Evolutionary conservation across 2,329 filamentous ascomycete genomes (phyloP), one percentile per base, ranked within the genome.

Genomic region (Colletotrichum neosansevieriae): DNA sequence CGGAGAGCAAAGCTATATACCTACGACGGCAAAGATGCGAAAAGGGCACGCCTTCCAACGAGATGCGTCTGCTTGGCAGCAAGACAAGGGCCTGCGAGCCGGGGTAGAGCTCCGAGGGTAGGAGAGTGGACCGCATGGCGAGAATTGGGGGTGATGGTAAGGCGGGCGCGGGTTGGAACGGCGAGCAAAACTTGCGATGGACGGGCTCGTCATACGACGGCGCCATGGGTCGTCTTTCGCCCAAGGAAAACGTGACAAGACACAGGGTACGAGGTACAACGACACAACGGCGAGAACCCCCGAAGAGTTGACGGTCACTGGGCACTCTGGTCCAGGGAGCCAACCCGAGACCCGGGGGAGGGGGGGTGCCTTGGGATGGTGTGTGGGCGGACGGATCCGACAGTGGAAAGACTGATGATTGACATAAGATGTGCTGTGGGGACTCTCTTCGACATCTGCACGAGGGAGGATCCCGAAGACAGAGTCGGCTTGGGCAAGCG

Each of bases 321-420:
- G 36, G 36, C 36, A 34, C 54, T 11, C 15, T 19, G 15, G 15
- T 15, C n/a, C 29, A 54, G 29, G 29, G 29, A 29, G 29, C 29
- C 29, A 29, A 29, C 6, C 29, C 29, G 29, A 34, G 44, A 24
- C 5, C 44, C 60, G 4, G 42, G 50, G 49, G 38, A 29, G 21
- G 21, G 24, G 34, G 21, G 56, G 19, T 29, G 36, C 17, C 44
- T 34, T 42, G 54, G 56, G n/a, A 45, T 68, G 65, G 65, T 64
- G n/a, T n/a, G 54, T 47, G 65, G 60, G 53, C 65, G 65, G 65
- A 54, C 60, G 65, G 65, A 54, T 53, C 65, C 65, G 65, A 68
- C 47, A 32, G 53, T 45, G 34, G 38, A 64, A 67, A 64, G 53
- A 59, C 60, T 68, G 65, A 64, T 68, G 65, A 68, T 68, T 68